Base-by-base conservation (phyloP, 2,329 filamentous ascomycete species). In the Apiospora arundinis region DNA sequence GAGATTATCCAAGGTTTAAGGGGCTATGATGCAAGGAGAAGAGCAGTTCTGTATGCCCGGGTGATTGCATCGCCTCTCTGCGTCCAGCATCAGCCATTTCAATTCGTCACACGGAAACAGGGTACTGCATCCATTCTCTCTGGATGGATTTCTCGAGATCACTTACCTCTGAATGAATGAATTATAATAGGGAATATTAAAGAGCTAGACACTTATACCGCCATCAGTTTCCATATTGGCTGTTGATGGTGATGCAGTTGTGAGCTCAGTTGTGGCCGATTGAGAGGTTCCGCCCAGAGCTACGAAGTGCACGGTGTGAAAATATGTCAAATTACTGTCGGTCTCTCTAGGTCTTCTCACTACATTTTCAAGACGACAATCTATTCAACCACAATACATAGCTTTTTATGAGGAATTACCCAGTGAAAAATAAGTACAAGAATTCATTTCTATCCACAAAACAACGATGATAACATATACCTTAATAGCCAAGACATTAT, bases 401-500 rank as follows among this genome's bases (percentile, higher is more conserved):
- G 16, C 6, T n/a, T 37, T 9, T 37, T n/a, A 9, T 21, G 9
- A 3, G 8, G 9, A n/a, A 11, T n/a, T 7, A 2, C 32, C 5
- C 2, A 9, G 4, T 7, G 4, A 40, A n/a, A 9, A n/a, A 40
- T 63, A 40, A 40, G 56, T 40, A 14, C 18, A 12, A 6, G 28
- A 40, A 14, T 40, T 63, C 28, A 1, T 28, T 46, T 25, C 11
- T 46, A 28, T 42, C 11, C 5, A 46, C 1, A 25, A 25, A 25
- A 44, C 18, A 46, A 66, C 60, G n/a, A 40, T 18, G 16, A 45
- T 45, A 18, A 67, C 18, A 46, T 67, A 67, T 46, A 44, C 23
- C 16, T 32, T 46, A 67, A 45, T 7, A 45, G 45, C 65, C 65
- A 67, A 45, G 63, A 25, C 65, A 67, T 45, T 45, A 46, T 67